These are phyloP conservation scores for Podila minutissima DNA, from an alignment of 192 early-diverging fungal genomes.

Conservation along the genomic window DNA sequence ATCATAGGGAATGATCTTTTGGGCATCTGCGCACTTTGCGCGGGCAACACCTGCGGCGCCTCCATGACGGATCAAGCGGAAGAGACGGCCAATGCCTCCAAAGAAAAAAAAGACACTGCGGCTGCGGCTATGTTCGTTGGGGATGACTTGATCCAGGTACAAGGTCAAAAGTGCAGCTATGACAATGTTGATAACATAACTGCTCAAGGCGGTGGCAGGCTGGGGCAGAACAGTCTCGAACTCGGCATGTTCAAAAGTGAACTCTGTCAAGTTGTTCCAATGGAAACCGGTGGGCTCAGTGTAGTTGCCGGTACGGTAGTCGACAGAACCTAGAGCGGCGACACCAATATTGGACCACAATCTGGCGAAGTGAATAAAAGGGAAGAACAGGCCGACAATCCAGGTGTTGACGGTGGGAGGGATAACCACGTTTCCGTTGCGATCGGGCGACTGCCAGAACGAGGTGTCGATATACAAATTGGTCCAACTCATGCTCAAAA, in stretches of 20 bases:
- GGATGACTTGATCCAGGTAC: conserved; percentile 81
- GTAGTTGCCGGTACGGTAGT: conserved; percentile 57
- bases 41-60: conserved; percentile 21
- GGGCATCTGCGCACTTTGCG: conserved; percentile 54
- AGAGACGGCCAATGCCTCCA: conserved; percentile 63
- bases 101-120: conserved; percentile 66
- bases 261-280: conserved; percentile 51
- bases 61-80: conserved; percentile 40
- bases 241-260: conserved; percentile 14
- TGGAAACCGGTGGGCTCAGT: conserved; percentile 69
- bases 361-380: conserved; percentile 63
- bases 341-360: conserved; percentile 70
- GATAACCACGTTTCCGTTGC: conserved; percentile 20
- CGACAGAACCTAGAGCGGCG: conserved; percentile 33
- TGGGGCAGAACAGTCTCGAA: conserved; percentile 53
- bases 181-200: conserved; percentile 60
- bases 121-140: conserved; percentile 71
- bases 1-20: conserved; percentile 38
- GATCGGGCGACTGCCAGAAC: background rate
- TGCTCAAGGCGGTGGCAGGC: conserved; percentile 63
- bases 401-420: conserved; percentile 3
- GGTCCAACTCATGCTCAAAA: conserved; percentile 71
- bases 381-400: conserved; percentile 50
- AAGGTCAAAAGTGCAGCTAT: conserved; percentile 66
- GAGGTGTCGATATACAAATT: conserved; percentile 52